Evolutionary conservation across 2,329 filamentous ascomycete genomes (phyloP).

Genomic region (Colletotrichum liriopes): DNA sequence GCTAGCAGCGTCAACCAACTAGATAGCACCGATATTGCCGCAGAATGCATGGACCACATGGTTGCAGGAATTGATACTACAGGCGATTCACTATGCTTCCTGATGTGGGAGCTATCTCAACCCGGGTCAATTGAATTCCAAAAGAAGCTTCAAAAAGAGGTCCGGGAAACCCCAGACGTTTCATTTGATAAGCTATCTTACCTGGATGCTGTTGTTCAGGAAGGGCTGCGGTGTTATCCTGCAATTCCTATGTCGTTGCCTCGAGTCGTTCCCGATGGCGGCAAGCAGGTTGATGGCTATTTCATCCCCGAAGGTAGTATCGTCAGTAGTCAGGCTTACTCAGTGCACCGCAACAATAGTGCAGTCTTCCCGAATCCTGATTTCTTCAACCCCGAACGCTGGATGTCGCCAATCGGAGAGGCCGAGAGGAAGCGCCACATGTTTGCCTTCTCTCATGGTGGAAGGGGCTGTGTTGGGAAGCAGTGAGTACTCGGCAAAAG

Average conservation of each 20-base stretch:
- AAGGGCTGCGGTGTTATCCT: constrained; percentile 74
- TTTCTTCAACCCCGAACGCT: constrained; percentile 84
- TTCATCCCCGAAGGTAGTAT: constrained; percentile 68
- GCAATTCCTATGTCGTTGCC: constrained; percentile 77
- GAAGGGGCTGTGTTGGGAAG: constrained; percentile 76
- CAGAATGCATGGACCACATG: constrained; percentile 82
- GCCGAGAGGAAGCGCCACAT: constrained; percentile 75
- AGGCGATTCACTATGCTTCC: constrained; percentile 77
- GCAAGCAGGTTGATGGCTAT: constrained; percentile 69
- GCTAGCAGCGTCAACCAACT: constrained; percentile 62
- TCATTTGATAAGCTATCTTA: constrained; percentile 68
- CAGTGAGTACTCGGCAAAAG: constrained; percentile 69
- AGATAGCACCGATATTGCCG: constrained; percentile 71
- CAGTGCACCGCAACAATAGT: constrained; percentile 70
- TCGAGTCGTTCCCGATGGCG: constrained; percentile 68
- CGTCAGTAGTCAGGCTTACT: constrained; percentile 74
- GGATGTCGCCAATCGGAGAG: constrained; percentile 83
- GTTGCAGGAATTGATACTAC: constrained; percentile 81
- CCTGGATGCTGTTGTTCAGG: constrained; percentile 75
- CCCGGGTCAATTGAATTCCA: constrained; percentile 68
- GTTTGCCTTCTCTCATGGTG: constrained; percentile 77
- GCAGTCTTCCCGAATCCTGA: constrained; percentile 86
- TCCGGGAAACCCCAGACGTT: constrained; percentile 57
- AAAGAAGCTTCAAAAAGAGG: constrained; percentile 66
- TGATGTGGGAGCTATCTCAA: constrained; percentile 80